These are phyloP conservation scores for Geotrichum klebahnii DNA, from an alignment of 1,139 yeast species.

Conservation along the genomic window DNA sequence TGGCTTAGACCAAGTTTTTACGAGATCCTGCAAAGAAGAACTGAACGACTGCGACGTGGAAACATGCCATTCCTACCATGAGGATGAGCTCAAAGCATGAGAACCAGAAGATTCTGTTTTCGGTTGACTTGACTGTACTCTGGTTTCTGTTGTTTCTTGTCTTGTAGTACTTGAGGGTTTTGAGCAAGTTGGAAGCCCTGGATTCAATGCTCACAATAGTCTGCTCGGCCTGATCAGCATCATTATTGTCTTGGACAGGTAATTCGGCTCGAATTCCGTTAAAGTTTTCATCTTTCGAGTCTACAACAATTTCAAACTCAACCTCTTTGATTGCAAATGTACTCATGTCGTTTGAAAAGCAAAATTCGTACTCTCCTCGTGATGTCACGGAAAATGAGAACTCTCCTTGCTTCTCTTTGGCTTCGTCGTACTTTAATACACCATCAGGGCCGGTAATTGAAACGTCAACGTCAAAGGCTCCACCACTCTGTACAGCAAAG, in stretches of 20 bases:
- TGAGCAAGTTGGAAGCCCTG: conserved; percentile 61
- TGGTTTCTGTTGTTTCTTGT: conserved; percentile 92
- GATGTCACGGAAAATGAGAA: conserved; percentile 65
- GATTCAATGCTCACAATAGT: conserved; percentile 59
- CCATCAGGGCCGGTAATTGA: conserved; percentile 66
- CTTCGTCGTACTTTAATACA: conserved; percentile 53
- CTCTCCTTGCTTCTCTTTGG: conserved; percentile 80
- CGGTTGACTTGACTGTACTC: conserved; percentile 85
- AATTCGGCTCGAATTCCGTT: conserved; percentile 18
- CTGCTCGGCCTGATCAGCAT: conserved; percentile 33
- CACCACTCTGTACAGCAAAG: conserved; percentile 91
- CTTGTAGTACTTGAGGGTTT: conserved; percentile 74
- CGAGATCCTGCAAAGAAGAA: conserved; percentile 80
- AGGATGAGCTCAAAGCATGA: conserved; percentile 74
- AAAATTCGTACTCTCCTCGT: conserved; percentile 85
- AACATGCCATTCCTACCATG: conserved; percentile 80
- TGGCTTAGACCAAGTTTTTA: conserved; percentile 61
- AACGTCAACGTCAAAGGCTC: conserved; percentile 80
- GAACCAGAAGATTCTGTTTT: conserved; percentile 79
- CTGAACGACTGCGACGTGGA: conserved; percentile 81
- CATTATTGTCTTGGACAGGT: conserved; percentile 1
- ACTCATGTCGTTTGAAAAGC: conserved; percentile 84
- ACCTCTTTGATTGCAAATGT: conserved; percentile 83
- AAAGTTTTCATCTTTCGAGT: conserved; percentile 47
- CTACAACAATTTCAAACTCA: conserved; percentile 75